Base-by-base conservation (phyloP, 352 stramenopile genomes). In the Phytophthora macrochlamydospora region DNA sequence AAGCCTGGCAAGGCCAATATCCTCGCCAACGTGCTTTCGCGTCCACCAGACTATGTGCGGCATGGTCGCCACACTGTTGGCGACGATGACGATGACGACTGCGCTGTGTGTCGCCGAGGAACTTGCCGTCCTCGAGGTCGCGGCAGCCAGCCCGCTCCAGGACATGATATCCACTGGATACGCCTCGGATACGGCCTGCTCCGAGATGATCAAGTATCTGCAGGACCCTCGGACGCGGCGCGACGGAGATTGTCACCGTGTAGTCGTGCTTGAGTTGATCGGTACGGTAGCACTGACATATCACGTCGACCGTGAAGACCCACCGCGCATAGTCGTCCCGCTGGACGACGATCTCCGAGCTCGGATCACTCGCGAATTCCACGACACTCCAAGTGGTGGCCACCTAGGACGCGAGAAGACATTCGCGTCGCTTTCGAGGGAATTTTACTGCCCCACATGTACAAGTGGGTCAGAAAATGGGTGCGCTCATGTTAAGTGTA, bases 401-500 rank as follows among this genome's bases (percentile, higher is more conserved):
- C 73, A 78, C 31, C 45, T 76, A 0, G 61, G 53, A 46, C 55
- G 65, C 38, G 66, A 76, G 55, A 78, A 78, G 38, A 74, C 66
- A 4, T 78, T 59, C 53, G 8, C 43, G 9, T 18, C 51, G 0
- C 48, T 80, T 0, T 59, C 62, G 62, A 0, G 46, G 67, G 38
- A 71, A 24, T 60, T 51, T 67, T 65, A 42, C 71, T 55, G 70
- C 24, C 73, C 0, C 61, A 78, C 37, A 56, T 69, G 70, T 76
- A 74, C 30, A 76, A 76, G 35, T 75, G 56, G 62, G 65, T 78
- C 1, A 51, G 52, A 2, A 78, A 73, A 32, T 81, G 52, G 30
- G 51, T 78, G 2, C 54, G 57, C 30, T 59, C 57, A 1, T 78
- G 65, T 18, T 62, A 81, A 50, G 35, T 51, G 4, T 76, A 63